Evolutionary conservation across 805 yeast genomes (phyloP), one percentile per base, ranked within the genome.

Genomic region (Candida ascalaphidarum): DNA sequence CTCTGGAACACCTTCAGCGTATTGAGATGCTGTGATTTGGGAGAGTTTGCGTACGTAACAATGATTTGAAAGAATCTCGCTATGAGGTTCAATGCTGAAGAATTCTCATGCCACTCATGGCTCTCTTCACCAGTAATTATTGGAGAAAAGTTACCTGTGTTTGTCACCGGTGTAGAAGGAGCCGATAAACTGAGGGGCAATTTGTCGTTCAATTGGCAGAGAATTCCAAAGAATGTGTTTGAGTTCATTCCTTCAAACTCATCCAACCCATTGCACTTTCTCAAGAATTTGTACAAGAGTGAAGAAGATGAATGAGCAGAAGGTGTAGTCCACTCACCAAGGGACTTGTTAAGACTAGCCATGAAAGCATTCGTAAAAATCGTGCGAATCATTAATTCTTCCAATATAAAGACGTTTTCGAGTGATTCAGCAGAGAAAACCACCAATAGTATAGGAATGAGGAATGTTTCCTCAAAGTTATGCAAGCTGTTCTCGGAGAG

Each of bases 131-230:
- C 12, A 6, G 18, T 7, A 8, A 17, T 17, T 8, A 6, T 6
- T 17, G 18, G 18, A 6, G 18, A 17, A 7, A 19, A 11, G 7
- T 6, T 8, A 8, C n/a, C 12, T 4, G 23, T 19, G 11, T 19
- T 7, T 12, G 46, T 23, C 5, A 59, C 44, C 13, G 69, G 68
- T 3, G 68, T 62, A 2, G 64, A 51, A 6, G 68, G 66, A 4
- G 69, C 67, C 12, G 64, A 56, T 20, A 61, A 43, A 44, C 68
- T 61, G 36, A 62, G 49, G 0, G 69, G 68, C 23, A 60, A 43
- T 27, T 50, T 50, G 41, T 62, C 69, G 40, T 59, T 60, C n/a
- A 61, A 38, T 32, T 60, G 67, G 21, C 44, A 31, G 9, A 61
- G 25, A 17, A 61, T 41, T 30, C 58, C 62, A 31, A 58, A 58